Percentiles rank a stretch among this genome's conserved stretches.
These are phyloP conservation scores for Selaginella tamariscina DNA, from an alignment of 75 land plant species.

Conservation along the genomic window DNA sequence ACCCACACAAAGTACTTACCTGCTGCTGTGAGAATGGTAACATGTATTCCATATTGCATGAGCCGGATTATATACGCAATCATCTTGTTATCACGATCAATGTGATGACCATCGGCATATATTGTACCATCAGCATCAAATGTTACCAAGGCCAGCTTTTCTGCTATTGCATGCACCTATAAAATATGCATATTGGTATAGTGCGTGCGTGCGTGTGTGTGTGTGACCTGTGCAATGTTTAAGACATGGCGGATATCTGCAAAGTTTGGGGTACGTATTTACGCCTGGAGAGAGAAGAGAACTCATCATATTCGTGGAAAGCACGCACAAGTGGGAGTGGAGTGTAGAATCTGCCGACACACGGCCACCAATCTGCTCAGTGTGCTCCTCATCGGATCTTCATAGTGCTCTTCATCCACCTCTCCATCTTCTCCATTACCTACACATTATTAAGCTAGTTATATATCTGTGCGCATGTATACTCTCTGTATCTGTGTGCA, in stretches of 20 bases:
- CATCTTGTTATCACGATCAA: slow-evolving; percentile 43
- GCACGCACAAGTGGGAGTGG: slow-evolving; percentile 37
- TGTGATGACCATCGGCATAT: slow-evolving; percentile 45
- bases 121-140: slow-evolving; percentile 46
- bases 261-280: slow-evolving; percentile 39
- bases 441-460: too few relatives aligned
- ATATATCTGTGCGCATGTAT: too few relatives aligned
- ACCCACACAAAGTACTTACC: slow-evolving; percentile 15
- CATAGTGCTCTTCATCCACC: slow-evolving; percentile 40
- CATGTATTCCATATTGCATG: slow-evolving; percentile 38
- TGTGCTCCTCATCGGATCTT: slow-evolving; percentile 37
- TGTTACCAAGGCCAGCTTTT: slow-evolving; percentile 28
- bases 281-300: slow-evolving; percentile 34
- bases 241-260: slow-evolving; percentile 42
- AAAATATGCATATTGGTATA: not conserved
- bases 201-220: too few relatives aligned
- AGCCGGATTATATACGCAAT: slow-evolving; percentile 37
- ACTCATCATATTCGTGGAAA: slow-evolving; percentile 41
- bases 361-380: slow-evolving; percentile 33
- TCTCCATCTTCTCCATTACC: slow-evolving; percentile 44
- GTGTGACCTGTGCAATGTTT: slow-evolving; percentile 42
- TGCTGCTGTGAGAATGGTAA: slow-evolving; percentile 45
- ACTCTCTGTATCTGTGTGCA: too few relatives aligned
- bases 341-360: slow-evolving; percentile 36
- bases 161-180: slow-evolving; percentile 46